Evolutionary conservation across 306 rosid species (phyloP).

Genomic region (Rubus parviflorus): DNA sequence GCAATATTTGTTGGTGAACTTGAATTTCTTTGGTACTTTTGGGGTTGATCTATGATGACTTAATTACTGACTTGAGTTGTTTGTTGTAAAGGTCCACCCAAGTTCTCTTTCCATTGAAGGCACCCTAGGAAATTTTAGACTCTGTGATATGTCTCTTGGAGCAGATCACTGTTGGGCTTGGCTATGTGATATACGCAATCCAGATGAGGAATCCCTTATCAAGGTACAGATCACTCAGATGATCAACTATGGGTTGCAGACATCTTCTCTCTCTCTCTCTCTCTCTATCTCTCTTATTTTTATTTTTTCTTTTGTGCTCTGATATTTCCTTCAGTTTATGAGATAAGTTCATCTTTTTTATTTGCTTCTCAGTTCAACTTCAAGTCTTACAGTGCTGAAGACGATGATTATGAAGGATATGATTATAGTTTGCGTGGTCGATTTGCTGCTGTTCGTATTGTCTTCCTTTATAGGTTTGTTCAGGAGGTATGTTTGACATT

Average conservation of each 20-base stretch:
- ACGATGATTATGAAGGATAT: conserved; percentile 91
- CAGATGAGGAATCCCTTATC: conserved; percentile 93
- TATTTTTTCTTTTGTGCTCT: neutral
- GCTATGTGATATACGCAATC: conserved; percentile 95
- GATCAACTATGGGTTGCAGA: conserved; percentile 25
- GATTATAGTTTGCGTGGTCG: conserved; percentile 83
- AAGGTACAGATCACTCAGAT: conserved; percentile 44
- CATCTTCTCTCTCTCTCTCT: neutral
- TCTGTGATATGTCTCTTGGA: conserved; percentile 79
- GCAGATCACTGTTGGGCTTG: conserved; percentile 81
- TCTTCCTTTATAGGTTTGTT: conserved; percentile 92
- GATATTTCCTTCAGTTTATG: conserved; percentile 2
- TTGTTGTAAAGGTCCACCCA: conserved; percentile 71
- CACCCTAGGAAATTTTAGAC: conserved; percentile 86
- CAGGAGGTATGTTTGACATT: conserved; percentile 72
- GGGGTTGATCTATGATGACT: neutral
- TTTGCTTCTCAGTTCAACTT: conserved; percentile 79
- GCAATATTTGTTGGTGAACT: conserved; percentile 3
- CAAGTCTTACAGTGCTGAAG: conserved; percentile 77
- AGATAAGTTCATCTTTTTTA: conserved; percentile 16
- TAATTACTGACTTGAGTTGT: conserved; percentile 18
- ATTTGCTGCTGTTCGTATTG: conserved; percentile 95
- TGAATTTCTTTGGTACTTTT: conserved; percentile 7
- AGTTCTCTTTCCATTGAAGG: conserved; percentile 93
- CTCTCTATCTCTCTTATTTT: neutral